Evolutionary conservation across 75 land plant genomes (phyloP).

Genomic region (Larix kaempferi): DNA sequence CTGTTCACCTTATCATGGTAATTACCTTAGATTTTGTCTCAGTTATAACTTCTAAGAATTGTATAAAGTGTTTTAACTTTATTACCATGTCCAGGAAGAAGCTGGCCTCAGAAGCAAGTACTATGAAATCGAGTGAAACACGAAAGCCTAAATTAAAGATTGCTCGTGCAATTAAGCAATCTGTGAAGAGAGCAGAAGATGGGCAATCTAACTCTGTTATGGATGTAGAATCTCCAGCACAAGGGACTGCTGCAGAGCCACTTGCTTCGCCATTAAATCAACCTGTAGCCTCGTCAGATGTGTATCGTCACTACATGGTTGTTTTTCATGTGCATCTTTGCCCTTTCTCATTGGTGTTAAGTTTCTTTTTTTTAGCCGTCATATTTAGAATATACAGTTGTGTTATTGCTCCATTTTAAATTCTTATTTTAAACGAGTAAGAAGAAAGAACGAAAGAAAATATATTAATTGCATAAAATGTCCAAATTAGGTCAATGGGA

Average conservation of each 20-base stretch:
- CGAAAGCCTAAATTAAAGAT: slow-evolving; percentile 12
- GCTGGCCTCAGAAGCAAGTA: slow-evolving; percentile 10
- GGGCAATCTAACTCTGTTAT: neutral
- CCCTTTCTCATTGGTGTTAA: neutral
- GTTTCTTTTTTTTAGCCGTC: neutral
- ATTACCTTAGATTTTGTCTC: too few relatives aligned
- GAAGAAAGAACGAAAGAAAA: too few relatives aligned
- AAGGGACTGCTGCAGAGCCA: slow-evolving; percentile 3
- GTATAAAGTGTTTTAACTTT: neutral
- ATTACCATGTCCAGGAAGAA: neutral
- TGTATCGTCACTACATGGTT: slow-evolving; percentile 5
- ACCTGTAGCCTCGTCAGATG: slow-evolving; percentile 8
- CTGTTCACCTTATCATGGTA: too few relatives aligned
- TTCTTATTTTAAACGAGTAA: neutral
- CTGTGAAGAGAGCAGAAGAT: slow-evolving; percentile 9
- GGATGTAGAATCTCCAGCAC: slow-evolving; percentile 8
- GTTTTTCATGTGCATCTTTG: neutral
- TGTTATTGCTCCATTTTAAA: neutral
- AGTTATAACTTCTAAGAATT: too few relatives aligned
- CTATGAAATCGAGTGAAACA: slow-evolving; percentile 6
- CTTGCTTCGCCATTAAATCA: slow-evolving; percentile 1
- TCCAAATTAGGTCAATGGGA: too few relatives aligned
- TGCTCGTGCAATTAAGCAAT: slow-evolving; percentile 9
- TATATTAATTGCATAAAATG: too few relatives aligned
- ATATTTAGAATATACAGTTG: neutral